phyloP scores from a whole-genome alignment of 2,329 filamentous ascomycete genomes.

The Purpureocillium takamizusanense region DNA sequence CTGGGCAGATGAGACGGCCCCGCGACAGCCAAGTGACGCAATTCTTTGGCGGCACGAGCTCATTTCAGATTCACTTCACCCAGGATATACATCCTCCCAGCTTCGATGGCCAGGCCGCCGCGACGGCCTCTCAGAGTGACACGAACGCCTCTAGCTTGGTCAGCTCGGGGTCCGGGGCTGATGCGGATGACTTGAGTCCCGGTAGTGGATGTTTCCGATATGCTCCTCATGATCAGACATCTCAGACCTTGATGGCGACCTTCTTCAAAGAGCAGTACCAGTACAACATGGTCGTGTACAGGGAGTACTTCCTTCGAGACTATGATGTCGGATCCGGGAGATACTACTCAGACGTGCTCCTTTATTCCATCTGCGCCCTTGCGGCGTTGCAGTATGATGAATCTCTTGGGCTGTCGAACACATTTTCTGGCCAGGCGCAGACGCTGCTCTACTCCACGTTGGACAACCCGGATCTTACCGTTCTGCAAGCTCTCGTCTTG shows the following conservation, averaged over 20 bases:
- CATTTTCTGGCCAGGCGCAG: slow-evolving; percentile 35
- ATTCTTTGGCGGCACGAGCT: slow-evolving; percentile 39
- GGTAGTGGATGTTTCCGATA: slow-evolving; percentile 20
- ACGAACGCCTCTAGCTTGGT: background rate
- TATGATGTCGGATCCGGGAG: slow-evolving; percentile 35
- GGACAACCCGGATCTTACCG: slow-evolving; percentile 36
- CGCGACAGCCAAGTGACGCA: slow-evolving; percentile 30
- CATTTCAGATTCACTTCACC: slow-evolving; percentile 30
- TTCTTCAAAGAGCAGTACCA: slow-evolving; percentile 40
- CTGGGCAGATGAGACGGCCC: slow-evolving; percentile 27
- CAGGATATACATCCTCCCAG: slow-evolving; percentile 14
- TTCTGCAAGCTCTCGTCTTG: slow-evolving; percentile 33
- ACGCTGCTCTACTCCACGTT: slow-evolving; percentile 33
- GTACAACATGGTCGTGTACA: slow-evolving; percentile 40
- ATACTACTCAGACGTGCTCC: slow-evolving; percentile 39
- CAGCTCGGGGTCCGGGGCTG: background rate
- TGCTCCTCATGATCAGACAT: slow-evolving; percentile 33
- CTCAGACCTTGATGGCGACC: slow-evolving; percentile 33
- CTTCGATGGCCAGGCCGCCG: slow-evolving; percentile 1
- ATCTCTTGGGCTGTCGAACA: slow-evolving; percentile 26
- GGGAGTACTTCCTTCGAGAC: slow-evolving; percentile 40
- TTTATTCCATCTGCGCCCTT: slow-evolving; percentile 39
- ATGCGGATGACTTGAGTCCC: slow-evolving; percentile 10
- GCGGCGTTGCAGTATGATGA: slow-evolving; percentile 37
- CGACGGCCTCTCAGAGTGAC: slow-evolving; percentile 1